These are phyloP conservation scores for Microcera coccophila DNA, from an alignment of 2,329 filamentous ascomycete genomes.

Conservation along the genomic window DNA sequence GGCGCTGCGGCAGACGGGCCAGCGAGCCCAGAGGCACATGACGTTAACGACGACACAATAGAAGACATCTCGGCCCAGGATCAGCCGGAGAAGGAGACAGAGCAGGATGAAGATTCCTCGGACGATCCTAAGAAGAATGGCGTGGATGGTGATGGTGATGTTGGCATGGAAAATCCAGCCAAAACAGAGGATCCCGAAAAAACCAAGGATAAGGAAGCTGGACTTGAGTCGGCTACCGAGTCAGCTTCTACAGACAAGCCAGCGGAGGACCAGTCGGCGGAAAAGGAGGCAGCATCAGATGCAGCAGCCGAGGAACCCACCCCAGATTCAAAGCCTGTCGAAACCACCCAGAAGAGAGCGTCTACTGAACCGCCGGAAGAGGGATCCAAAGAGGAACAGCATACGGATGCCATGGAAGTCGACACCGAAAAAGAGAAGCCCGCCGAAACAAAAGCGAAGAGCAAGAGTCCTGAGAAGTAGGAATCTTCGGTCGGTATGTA, in stretches of 20 bases:
- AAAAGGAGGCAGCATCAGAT: neutral
- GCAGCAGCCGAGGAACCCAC: slow-evolving; percentile 11
- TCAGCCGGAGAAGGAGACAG: slow-evolving; percentile 25
- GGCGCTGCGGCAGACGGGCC: slow-evolving; percentile 29
- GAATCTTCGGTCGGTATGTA: slow-evolving; percentile 1
- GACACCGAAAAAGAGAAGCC: slow-evolving; percentile 31
- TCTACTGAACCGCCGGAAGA: slow-evolving; percentile 7
- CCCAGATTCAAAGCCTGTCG: slow-evolving; percentile 14
- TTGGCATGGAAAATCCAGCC: slow-evolving; percentile 46
- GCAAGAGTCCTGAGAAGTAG: slow-evolving; percentile 25
- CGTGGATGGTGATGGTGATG: slow-evolving; percentile 47
- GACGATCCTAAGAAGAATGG: slow-evolving; percentile 26
- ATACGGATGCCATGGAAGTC: slow-evolving; percentile 33
- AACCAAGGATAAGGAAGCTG: slow-evolving; percentile 25
- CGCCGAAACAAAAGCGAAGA: slow-evolving; percentile 23
- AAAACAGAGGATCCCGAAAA: slow-evolving; percentile 19
- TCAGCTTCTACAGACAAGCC: slow-evolving; percentile 16
- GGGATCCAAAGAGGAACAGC: slow-evolving; percentile 18
- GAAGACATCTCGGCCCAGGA: slow-evolving; percentile 39
- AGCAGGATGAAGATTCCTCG: slow-evolving; percentile 11
- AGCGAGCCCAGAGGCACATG: slow-evolving; percentile 31
- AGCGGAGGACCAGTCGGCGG: slow-evolving; percentile 9
- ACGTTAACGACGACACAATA: slow-evolving; percentile 40
- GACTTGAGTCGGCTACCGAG: slow-evolving; percentile 17
- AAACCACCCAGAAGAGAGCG: slow-evolving; percentile 16